A percentile compares a stretch with the other conserved stretches of the same genome.
Evolutionary conservation across 208 protist species (phyloP).

Genomic region (Blastocrithidia nonstop): DNA sequence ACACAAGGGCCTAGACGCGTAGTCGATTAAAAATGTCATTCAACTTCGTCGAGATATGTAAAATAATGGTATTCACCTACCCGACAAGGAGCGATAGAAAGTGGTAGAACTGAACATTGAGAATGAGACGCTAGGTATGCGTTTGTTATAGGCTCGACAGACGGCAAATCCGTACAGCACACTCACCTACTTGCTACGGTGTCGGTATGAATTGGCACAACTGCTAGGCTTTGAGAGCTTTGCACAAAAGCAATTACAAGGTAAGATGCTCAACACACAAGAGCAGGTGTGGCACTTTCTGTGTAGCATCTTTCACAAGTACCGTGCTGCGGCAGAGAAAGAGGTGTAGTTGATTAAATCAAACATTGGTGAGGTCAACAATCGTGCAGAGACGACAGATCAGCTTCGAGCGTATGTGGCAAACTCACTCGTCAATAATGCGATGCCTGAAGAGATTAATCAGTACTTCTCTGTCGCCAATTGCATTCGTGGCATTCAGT

Average conservation of each 20-base stretch:
- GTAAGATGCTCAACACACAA: constrained; percentile 80
- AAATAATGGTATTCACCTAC: constrained; percentile 82
- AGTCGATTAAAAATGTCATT: constrained; percentile 80
- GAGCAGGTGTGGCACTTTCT: constrained; percentile 85
- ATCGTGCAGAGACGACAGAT: constrained; percentile 63
- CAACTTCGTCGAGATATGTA: constrained; percentile 87
- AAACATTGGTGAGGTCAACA: constrained; percentile 63
- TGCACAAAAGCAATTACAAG: constrained; percentile 80
- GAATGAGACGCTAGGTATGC: constrained; percentile 76
- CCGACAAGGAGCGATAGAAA: constrained; percentile 47
- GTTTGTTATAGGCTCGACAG: constrained; percentile 59
- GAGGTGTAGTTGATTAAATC: constrained; percentile 61
- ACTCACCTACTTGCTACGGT: constrained; percentile 66
- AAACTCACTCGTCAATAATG: constrained; percentile 45
- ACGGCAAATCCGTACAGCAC: constrained; percentile 53
- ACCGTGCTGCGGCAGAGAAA: constrained; percentile 56
- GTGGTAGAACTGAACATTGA: constrained; percentile 80
- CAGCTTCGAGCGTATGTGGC: constrained; percentile 60
- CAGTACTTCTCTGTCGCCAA: constrained; percentile 86
- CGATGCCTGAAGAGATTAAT: constrained; percentile 38
- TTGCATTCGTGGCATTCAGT: constrained; percentile 81
- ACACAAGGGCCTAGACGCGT: constrained; percentile 41
- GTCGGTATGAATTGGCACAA: constrained; percentile 68
- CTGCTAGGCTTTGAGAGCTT: constrained; percentile 77
- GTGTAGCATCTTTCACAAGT: constrained; percentile 72